Conservation (phyloP, 768 basidiomycete species). For the Mycena rebaudengoi region DNA sequence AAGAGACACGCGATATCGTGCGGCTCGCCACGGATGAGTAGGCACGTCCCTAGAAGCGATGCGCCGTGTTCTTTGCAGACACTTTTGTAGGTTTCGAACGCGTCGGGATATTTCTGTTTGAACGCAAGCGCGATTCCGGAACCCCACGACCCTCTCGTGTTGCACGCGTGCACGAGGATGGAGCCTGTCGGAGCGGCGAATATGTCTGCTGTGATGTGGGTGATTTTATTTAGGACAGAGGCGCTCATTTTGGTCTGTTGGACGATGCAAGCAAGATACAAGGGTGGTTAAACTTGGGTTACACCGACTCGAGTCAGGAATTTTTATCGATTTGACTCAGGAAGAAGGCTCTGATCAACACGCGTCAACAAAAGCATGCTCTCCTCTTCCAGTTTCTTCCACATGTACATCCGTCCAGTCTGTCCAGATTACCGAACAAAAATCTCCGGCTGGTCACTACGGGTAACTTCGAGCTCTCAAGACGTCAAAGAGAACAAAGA, state of each 20-base stretch:
- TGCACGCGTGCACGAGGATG: slow-evolving; percentile 53
- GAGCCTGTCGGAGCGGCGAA: slow-evolving; percentile 45
- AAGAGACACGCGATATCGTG: slow-evolving; percentile 52
- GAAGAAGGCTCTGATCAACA: too few species aligned
- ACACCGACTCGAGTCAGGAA: too few species aligned
- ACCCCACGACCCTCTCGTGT: slow-evolving; percentile 51
- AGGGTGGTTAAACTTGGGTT: too few species aligned
- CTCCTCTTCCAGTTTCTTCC: too few species aligned
- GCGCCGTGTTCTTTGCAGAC: slow-evolving; percentile 40
- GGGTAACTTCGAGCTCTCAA: too few species aligned
- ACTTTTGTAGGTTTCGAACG: slow-evolving; percentile 42
- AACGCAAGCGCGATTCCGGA: slow-evolving; percentile 49
- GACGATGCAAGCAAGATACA: too few species aligned
- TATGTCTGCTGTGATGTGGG: slow-evolving; percentile 44
- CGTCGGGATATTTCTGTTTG: slow-evolving; percentile 42
- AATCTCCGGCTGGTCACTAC: too few species aligned
- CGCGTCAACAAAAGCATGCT: too few species aligned
- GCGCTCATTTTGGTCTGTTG: too few species aligned
- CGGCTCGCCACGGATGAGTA: slow-evolving; percentile 43
- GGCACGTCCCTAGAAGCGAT: slow-evolving; percentile 47
- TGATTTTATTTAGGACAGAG: slow-evolving; percentile 27
- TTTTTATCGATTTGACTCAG: too few species aligned
- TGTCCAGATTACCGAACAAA: too few species aligned
- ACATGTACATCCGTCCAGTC: too few species aligned
- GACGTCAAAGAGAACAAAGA: not conserved